These are phyloP conservation scores for Tricholoma furcatifolium DNA, from an alignment of 768 basidiomycete species.

Conservation along the genomic window DNA sequence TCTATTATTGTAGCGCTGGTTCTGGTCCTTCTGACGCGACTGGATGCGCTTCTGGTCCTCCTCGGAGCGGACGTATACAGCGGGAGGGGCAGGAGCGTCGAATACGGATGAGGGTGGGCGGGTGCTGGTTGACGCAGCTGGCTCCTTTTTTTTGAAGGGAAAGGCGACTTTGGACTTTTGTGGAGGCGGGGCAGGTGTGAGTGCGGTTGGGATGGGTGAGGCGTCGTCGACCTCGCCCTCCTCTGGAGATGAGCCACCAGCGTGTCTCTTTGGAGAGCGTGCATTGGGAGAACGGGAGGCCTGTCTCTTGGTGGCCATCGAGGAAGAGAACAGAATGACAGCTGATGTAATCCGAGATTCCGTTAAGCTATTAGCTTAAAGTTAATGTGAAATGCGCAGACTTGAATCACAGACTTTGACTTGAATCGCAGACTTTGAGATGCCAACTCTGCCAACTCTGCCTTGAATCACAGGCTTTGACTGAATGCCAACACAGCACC, in stretches of 20 bases:
- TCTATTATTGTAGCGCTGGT: too few species aligned
- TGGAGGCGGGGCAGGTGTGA: slow-evolving; percentile 28
- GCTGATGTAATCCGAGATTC: slow-evolving; percentile 19
- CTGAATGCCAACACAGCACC: too few species aligned
- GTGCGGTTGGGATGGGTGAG: slow-evolving; percentile 20
- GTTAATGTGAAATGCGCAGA: too few species aligned
- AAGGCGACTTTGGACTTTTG: slow-evolving; percentile 58
- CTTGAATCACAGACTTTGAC: too few species aligned
- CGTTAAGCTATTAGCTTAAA: too few species aligned
- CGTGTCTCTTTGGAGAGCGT: slow-evolving; percentile 53
- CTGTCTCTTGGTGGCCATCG: slow-evolving; percentile 49
- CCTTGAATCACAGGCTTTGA: too few species aligned
- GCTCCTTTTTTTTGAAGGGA: slow-evolving; percentile 65
- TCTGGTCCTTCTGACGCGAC: slow-evolving; percentile 33
- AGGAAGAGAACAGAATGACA: slow-evolving; percentile 16
- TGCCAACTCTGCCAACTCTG: too few species aligned
- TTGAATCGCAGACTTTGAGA: too few species aligned
- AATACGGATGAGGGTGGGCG: slow-evolving; percentile 10
- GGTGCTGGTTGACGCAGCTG: slow-evolving; percentile 19
- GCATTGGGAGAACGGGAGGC: slow-evolving; percentile 53
- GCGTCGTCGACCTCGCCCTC: slow-evolving; percentile 81
- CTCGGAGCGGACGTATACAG: slow-evolving; percentile 37
- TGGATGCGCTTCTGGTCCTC: slow-evolving; percentile 42
- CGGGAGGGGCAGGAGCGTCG: slow-evolving; percentile 22
- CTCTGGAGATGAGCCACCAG: slow-evolving; percentile 65